These are phyloP conservation scores for Rhynchospora pubera DNA, from an alignment of 176 grass and related monocot genomes.

Conservation along the genomic window DNA sequence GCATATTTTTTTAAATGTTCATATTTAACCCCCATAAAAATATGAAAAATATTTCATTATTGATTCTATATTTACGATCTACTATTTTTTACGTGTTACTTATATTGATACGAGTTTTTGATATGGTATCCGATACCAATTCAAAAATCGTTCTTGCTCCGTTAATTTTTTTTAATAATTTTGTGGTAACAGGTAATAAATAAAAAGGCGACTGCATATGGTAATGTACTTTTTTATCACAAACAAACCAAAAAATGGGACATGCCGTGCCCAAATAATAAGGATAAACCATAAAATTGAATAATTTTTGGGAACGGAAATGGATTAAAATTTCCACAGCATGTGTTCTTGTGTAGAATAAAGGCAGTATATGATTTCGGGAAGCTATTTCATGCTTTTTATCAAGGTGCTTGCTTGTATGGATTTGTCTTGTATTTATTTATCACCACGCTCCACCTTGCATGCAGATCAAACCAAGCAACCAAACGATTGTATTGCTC, in stretches of 20 bases:
- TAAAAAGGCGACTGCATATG: not conserved
- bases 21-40: too few species aligned
- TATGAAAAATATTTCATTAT: too few species aligned
- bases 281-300: not conserved
- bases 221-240: not conserved
- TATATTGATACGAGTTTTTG: too few species aligned
- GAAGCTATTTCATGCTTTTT: not conserved
- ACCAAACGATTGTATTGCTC: not conserved
- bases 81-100: too few species aligned
- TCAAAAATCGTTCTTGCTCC: too few species aligned
- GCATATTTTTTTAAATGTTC: too few species aligned
- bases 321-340: not conserved
- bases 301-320: too few species aligned
- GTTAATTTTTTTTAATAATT: too few species aligned
- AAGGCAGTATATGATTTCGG: not conserved
- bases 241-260: not conserved
- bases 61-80: too few species aligned
- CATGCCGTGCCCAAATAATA: not conserved
- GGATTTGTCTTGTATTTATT: not conserved
- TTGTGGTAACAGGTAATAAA: not conserved
- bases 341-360: not conserved
- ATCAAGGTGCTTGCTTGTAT: not conserved
- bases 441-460: constrained; percentile 4
- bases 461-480: not conserved
- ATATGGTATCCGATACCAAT: too few species aligned